A percentile compares a stretch with the other conserved stretches of the same genome.
These are phyloP conservation scores for Alternaria sp. DNA, from an alignment of 2,329 filamentous ascomycete species.

Conservation along the genomic window DNA sequence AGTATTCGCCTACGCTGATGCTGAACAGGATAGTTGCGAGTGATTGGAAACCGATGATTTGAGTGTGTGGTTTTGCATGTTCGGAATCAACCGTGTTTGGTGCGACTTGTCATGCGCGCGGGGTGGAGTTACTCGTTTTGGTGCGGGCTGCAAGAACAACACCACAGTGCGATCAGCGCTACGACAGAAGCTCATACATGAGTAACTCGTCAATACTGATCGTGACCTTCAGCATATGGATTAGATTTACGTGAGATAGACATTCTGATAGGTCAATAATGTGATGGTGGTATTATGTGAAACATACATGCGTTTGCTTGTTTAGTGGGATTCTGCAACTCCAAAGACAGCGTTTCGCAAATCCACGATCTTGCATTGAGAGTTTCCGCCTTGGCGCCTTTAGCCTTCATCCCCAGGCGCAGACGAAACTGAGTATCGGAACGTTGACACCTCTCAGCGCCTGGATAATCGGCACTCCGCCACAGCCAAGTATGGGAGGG, in stretches of 20 bases:
- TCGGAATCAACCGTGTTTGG: not conserved
- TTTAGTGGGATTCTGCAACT: not conserved
- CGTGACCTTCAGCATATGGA: not conserved
- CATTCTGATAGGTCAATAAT: not conserved
- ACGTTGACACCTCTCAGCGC: conserved; percentile 19
- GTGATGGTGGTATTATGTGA: not conserved
- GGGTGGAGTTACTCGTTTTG: not conserved
- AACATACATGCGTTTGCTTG: not conserved
- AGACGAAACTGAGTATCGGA: conserved; percentile 22
- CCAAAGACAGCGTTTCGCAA: conserved; percentile 14
- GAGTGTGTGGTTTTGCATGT: conserved; percentile 11
- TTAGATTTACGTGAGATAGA: not conserved
- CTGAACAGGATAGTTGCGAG: not conserved
- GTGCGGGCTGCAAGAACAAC: not conserved
- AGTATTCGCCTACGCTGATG: not conserved
- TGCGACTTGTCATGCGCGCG: not conserved
- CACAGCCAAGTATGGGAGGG: conserved; percentile 23
- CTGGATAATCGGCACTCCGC: conserved; percentile 2
- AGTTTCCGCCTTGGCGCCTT: conserved; percentile 27
- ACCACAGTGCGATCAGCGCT: not conserved
- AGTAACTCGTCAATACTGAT: too few species aligned
- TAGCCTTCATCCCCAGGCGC: conserved; percentile 12
- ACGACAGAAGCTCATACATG: not conserved
- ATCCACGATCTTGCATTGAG: conserved; percentile 18
- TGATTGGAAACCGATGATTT: not conserved